These are phyloP conservation scores for Clavariopsis aquatica DNA, from an alignment of 495 filamentous ascomycete genomes.

Conservation along the genomic window DNA sequence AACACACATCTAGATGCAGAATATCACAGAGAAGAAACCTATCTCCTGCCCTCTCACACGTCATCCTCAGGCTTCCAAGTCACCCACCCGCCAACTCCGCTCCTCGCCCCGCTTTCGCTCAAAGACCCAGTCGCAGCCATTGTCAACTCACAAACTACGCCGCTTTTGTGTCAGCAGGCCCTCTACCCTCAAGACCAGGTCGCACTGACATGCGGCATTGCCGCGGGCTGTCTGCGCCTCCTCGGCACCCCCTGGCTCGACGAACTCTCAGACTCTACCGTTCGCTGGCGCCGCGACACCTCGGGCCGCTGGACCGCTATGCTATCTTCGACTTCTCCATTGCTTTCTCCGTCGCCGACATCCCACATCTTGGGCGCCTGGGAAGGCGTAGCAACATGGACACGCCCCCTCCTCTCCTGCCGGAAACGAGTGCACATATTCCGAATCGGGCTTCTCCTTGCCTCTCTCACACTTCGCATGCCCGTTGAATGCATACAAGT, in stretches of 20 bases:
- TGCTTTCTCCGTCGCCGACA: no score
- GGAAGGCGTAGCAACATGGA: not conserved
- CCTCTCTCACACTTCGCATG: constrained; percentile 19
- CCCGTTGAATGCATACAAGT: constrained; percentile 13
- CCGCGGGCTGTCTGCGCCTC: constrained; percentile 14
- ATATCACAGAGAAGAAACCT: not conserved
- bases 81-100: constrained; percentile 3
- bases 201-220: constrained; percentile 17
- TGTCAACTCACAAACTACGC: not conserved
- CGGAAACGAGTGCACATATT: constrained; percentile 21
- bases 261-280: constrained; percentile 10
- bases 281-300: constrained; percentile 21
- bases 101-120: constrained; percentile 13
- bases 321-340: constrained; percentile 17
- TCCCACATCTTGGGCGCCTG: not conserved
- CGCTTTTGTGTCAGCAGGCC: constrained; percentile 15
- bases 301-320: constrained; percentile 21
- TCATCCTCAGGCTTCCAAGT: constrained; percentile 16
- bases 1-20: not conserved
- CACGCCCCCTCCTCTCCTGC: no score
- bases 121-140: constrained; percentile 17
- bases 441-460: constrained; percentile 24
- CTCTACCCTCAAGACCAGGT: constrained; percentile 30
- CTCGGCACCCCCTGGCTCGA: constrained; percentile 24
- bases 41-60: constrained; percentile 19